Evolutionary conservation across 2,329 filamentous ascomycete genomes (phyloP).

Genomic region (Pseudopyricularia javanii): DNA sequence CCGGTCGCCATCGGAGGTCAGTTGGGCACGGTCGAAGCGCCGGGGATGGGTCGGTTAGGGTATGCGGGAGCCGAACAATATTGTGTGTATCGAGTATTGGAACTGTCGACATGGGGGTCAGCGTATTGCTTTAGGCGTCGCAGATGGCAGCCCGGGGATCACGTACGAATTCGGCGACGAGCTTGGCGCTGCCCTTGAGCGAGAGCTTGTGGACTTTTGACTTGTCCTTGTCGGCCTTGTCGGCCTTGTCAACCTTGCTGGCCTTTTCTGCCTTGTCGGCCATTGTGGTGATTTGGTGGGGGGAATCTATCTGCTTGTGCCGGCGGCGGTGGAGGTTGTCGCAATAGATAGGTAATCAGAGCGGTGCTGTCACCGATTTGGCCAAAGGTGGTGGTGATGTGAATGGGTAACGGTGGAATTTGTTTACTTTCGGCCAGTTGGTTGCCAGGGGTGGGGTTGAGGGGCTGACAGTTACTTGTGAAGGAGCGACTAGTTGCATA

Average conservation of each 20-base stretch:
- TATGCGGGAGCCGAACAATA: conserved; percentile 49
- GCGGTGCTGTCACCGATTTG: too few relatives aligned
- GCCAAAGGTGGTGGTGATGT: neutral
- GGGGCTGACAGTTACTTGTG: neutral
- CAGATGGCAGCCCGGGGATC: too few relatives aligned
- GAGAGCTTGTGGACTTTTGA: conserved; percentile 93
- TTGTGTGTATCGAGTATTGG: conserved; percentile 96
- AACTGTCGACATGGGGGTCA: conserved; percentile 39
- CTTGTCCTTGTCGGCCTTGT: conserved; percentile 45
- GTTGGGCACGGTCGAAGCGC: neutral
- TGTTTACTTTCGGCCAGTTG: neutral
- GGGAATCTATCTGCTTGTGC: too few relatives aligned
- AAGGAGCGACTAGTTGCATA: too few relatives aligned
- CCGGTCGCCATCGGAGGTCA: neutral
- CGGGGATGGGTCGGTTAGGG: neutral
- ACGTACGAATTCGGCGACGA: conserved; percentile 90
- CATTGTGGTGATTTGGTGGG: neutral
- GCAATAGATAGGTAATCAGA: too few relatives aligned
- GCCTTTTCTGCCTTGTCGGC: conserved; percentile 10
- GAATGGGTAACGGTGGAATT: too few relatives aligned
- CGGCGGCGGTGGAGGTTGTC: neutral
- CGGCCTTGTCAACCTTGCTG: conserved; percentile 24
- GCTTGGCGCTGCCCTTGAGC: conserved; percentile 70
- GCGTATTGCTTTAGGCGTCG: neutral
- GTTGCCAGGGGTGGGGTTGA: neutral